Evolutionary conservation across 805 yeast genomes (phyloP).

Genomic region (Teunomyces kruisii): DNA sequence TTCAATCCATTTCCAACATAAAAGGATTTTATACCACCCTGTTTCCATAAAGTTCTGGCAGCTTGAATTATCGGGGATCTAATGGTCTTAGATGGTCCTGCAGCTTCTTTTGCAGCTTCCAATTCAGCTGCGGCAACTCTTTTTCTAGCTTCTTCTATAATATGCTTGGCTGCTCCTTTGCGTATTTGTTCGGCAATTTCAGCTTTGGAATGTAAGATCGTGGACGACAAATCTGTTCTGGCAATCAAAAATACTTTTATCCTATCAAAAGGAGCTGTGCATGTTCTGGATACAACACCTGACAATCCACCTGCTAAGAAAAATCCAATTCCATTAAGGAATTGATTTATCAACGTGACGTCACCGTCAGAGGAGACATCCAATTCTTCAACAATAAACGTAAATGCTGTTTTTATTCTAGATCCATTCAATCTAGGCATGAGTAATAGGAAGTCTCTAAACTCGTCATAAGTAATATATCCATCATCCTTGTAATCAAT

Average conservation of each 20-base stretch:
- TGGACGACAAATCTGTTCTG: constrained; percentile 75
- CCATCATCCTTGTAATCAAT: constrained; percentile 61
- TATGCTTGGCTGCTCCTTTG: constrained; percentile 34
- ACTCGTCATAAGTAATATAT: constrained; percentile 77
- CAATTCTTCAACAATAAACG: constrained; percentile 72
- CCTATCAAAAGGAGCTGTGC: constrained; percentile 96
- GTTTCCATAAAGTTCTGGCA: constrained; percentile 73
- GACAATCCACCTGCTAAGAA: constrained; percentile 94
- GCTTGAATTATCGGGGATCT: constrained; percentile 81
- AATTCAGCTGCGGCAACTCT: constrained; percentile 26
- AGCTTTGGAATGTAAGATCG: constrained; percentile 58
- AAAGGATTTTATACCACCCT: constrained; percentile 85
- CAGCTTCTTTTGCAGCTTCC: constrained; percentile 27
- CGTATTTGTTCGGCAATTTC: constrained; percentile 38
- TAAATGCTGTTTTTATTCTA: constrained; percentile 76
- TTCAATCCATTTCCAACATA: constrained; percentile 95
- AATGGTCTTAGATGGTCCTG: constrained; percentile 46
- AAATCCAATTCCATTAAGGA: constrained; percentile 81
- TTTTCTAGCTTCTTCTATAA: constrained; percentile 33
- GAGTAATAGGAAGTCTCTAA: constrained; percentile 76
- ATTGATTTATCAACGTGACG: constrained; percentile 76
- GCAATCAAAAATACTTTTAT: constrained; percentile 93
- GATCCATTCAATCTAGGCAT: constrained; percentile 82
- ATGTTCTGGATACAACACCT: constrained; percentile 93
- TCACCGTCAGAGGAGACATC: constrained; percentile 92